Evolutionary conservation across 73 alveolate genomes (phyloP), one percentile per base, ranked within the genome.

Genomic region (Tetrahymena malaccensis): DNA sequence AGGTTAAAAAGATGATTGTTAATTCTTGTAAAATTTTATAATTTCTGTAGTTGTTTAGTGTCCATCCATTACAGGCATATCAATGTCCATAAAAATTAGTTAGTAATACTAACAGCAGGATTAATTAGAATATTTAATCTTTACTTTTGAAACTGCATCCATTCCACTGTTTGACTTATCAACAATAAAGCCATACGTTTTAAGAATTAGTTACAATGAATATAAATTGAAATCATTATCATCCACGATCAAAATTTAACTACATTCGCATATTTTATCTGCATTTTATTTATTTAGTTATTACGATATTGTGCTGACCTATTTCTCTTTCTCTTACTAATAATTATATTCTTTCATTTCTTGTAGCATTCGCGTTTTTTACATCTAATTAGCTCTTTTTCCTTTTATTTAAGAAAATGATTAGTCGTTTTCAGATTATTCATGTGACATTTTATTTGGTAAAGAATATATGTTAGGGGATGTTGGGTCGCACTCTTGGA

Each of bases 221-320:
- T 25, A 37, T 25, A 37, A 50, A 94, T 94, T 94, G 38, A 94
- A 94, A 38, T 94, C 85, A 50, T 43, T 94, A 43, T 94, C 96
- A 94, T 94, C 96, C 9, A 94, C 96, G 1, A 43, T 21, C 27
- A 44, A 55, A 34, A 94, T 94, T 94, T 94, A 22, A 25, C 15
- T 6, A 33, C 57, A 89, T 22, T 35, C 38, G 17, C 96, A 70
- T 19, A 1, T 70, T n/a, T 31, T 70, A 3, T 70, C 37, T 70
- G 37, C 34, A 70, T 70, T 70, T 25, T 22, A 70, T 31, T 27
- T 70, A 15, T 70, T 70, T 27, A 70, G 27, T 50, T 50, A 0
- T 15, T 50, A 7, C 0, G 22, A 50, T 50, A 21, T 50, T 1
- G 22, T 50, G 13, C 27, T 50, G 9, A 50, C 1, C 10, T 7